phyloP scores from a whole-genome alignment of 1,139 yeast genomes.

The Taiozyma onychis region DNA sequence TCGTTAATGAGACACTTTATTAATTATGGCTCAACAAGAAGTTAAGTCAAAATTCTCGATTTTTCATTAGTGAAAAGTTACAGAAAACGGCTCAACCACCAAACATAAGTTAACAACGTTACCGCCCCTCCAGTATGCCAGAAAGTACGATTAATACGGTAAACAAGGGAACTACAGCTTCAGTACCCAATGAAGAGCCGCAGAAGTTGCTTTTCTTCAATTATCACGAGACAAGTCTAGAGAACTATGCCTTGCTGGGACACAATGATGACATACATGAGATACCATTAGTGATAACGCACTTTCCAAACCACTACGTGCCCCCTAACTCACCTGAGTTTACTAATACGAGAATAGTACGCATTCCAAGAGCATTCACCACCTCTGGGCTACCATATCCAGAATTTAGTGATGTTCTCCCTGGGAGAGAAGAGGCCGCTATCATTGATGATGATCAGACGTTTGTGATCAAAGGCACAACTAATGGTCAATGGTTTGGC shows the following conservation, averaged over 20 bases:
- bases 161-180: conserved; percentile 10
- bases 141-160: conserved; percentile 3
- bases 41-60: background rate
- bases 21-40: background rate
- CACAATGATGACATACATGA: conserved; percentile 17
- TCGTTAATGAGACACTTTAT: too few relatives aligned
- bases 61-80: background rate
- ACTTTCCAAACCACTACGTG: conserved; percentile 55
- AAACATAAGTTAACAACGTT: background rate
- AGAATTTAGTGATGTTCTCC: conserved; percentile 49
- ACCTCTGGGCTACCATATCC: conserved; percentile 37
- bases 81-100: background rate
- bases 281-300: conserved; percentile 45
- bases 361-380: conserved; percentile 53
- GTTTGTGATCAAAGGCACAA: conserved; percentile 36
- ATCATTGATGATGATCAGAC: conserved; percentile 24
- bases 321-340: conserved; percentile 28
- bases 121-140: background rate
- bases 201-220: conserved; percentile 46
- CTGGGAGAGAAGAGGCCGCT: conserved; percentile 71
- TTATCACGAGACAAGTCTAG: conserved; percentile 53
- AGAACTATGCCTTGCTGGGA: conserved; percentile 25
- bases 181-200: conserved; percentile 3
- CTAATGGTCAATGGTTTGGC: conserved; percentile 43
- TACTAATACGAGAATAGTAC: conserved; percentile 46